Evolutionary conservation across 2,329 filamentous ascomycete genomes (phyloP).

Genomic region (Calonectria multiphialidica): DNA sequence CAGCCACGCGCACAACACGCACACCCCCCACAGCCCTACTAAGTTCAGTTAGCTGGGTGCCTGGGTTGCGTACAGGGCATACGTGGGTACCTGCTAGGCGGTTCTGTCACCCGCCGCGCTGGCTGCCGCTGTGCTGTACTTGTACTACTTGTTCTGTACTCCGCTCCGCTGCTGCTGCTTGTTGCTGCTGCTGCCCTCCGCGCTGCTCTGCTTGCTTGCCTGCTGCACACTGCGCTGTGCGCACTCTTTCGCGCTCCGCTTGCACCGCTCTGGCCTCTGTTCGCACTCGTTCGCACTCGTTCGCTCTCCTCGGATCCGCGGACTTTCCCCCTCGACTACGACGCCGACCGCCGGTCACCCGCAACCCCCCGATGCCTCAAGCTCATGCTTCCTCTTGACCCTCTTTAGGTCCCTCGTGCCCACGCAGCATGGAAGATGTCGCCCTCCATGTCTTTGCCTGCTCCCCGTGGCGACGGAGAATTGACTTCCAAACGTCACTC

Average conservation of each 20-base stretch:
- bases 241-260: conserved; percentile 29
- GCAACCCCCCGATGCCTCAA: conserved; percentile 29
- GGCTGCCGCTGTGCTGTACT: background rate
- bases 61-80: conserved; percentile 6
- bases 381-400: conserved; percentile 27
- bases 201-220: background rate
- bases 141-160: no score
- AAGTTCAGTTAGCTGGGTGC: conserved; percentile 7
- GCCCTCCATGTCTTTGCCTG: conserved; percentile 44
- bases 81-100: conserved; percentile 3
- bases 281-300: conserved; percentile 24
- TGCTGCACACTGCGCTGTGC: background rate
- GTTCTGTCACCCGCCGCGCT: background rate
- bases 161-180: background rate
- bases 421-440: conserved; percentile 53
- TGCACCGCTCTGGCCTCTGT: conserved; percentile 29
- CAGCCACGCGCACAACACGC: conserved; percentile 18
- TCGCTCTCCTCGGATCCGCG: conserved; percentile 38
- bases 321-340: conserved; percentile 34
- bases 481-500: conserved; percentile 37
- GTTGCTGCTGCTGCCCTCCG: background rate
- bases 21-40: conserved; percentile 24
- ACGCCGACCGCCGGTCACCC: conserved; percentile 40
- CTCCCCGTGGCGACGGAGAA: conserved; percentile 43
- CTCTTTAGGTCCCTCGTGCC: conserved; percentile 38